phyloP scores from a whole-genome alignment of 2,329 filamentous ascomycete species.

The Hypomyces perniciosus region DNA sequence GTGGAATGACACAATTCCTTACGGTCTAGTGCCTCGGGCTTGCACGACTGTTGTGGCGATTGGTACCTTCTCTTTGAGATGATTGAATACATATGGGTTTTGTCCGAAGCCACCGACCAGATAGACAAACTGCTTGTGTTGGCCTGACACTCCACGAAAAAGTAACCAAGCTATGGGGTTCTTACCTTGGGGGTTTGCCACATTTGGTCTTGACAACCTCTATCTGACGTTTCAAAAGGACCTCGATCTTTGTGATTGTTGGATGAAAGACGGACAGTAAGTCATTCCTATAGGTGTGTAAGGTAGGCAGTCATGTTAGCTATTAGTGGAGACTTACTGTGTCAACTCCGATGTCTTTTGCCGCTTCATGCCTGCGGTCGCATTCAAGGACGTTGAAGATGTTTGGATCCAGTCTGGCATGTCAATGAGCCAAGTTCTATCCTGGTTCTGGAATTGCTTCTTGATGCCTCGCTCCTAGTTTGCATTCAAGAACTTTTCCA shows the following conservation, averaged over 20 bases:
- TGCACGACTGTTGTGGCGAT: conserved; percentile 20
- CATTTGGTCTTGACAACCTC: not conserved
- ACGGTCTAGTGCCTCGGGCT: conserved; percentile 23
- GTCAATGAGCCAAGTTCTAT: conserved; percentile 11
- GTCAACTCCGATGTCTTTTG: too few species aligned
- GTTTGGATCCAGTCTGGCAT: conserved; percentile 13
- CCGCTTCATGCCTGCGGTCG: too few species aligned
- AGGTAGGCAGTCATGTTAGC: not conserved
- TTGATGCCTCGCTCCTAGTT: conserved; percentile 22
- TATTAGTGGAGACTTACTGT: too few species aligned
- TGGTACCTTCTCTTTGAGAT: conserved; percentile 8
- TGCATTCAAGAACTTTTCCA: conserved; percentile 16
- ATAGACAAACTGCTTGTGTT: conserved; percentile 13
- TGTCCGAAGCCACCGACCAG: conserved; percentile 33
- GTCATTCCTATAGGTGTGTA: conserved; percentile 13
- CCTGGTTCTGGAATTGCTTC: conserved; percentile 13
- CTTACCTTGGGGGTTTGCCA: not conserved
- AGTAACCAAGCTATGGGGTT: too few species aligned
- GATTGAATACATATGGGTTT: conserved; percentile 21
- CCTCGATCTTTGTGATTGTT: conserved; percentile 11
- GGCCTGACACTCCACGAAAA: too few species aligned
- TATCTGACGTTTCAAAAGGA: too few species aligned
- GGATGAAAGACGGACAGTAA: conserved; percentile 19
- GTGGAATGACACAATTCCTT: conserved; percentile 5
- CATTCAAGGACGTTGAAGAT: too few species aligned